Conservation (phyloP, 495 filamentous ascomycete genomes). For the Pseudomonodictys pantanalensis region DNA sequence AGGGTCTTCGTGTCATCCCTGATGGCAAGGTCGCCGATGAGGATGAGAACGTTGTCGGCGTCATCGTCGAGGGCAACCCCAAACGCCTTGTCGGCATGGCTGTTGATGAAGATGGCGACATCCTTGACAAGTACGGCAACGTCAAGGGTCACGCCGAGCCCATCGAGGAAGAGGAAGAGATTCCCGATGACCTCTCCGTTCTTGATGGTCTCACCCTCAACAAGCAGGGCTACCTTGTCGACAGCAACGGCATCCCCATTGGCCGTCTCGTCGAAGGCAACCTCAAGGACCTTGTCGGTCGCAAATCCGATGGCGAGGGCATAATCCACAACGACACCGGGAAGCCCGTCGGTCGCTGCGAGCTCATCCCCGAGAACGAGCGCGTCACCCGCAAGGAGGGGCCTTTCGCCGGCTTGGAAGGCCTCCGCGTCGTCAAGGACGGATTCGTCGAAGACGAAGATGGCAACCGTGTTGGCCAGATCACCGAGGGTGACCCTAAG, state of each 20-base stretch:
- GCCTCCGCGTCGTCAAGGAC: slow-evolving; percentile 64
- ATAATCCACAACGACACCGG: slow-evolving; percentile 71
- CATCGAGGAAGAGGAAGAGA: slow-evolving; percentile 52
- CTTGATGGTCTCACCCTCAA: slow-evolving; percentile 71
- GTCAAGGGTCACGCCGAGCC: slow-evolving; percentile 60
- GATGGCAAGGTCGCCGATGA: slow-evolving; percentile 70
- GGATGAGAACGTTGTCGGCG: slow-evolving; percentile 66
- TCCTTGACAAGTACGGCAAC: slow-evolving; percentile 76
- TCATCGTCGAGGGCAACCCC: slow-evolving; percentile 71
- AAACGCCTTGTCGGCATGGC: slow-evolving; percentile 70
- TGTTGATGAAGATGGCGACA: slow-evolving; percentile 81
- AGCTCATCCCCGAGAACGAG: slow-evolving; percentile 72
- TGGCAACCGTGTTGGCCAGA: slow-evolving; percentile 66
- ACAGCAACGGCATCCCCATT: slow-evolving; percentile 64
- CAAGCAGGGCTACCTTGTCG: slow-evolving; percentile 76
- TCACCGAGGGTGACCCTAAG: slow-evolving; percentile 71
- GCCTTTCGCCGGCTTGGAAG: slow-evolving; percentile 73
- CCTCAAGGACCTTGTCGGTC: slow-evolving; percentile 65
- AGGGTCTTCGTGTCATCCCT: slow-evolving; percentile 64
- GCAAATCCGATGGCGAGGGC: slow-evolving; percentile 68
- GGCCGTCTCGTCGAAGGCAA: slow-evolving; percentile 68
- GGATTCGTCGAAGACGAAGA: slow-evolving; percentile 68
- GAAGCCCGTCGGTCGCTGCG: slow-evolving; percentile 69
- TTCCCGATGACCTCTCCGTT: slow-evolving; percentile 54
- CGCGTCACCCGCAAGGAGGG: slow-evolving; percentile 63